Base-by-base conservation (phyloP, 2,329 filamentous ascomycete genomes). In the Didymosphaeria variabile region DNA sequence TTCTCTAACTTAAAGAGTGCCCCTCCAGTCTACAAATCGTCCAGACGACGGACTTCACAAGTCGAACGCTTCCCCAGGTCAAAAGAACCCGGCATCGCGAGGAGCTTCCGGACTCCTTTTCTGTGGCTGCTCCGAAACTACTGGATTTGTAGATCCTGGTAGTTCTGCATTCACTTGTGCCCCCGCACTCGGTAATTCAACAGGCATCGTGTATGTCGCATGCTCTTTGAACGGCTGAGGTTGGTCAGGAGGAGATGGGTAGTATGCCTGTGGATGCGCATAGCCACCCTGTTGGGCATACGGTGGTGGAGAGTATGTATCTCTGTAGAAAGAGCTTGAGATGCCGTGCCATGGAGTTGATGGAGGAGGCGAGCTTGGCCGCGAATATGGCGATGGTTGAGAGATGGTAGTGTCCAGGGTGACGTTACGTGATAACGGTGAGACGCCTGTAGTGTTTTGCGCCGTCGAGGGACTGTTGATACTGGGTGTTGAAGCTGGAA, bases 331-430 rank as follows among this genome's bases (percentile, higher is more conserved):
- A 31, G 40, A 45, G 19, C 45, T 54, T 13, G 51, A 54, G 3
- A 54, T 54, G 5, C 51, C 38, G 9, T 54, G 21, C 51, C 51
- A 46, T 9, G 55, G 50, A 38, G 26, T 52, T 1, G 54, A 56
- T 13, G 57, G 57, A n/a, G 61, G 57, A 15, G 60, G 58, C 13
- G 62, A 64, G 31, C 58, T 52, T 17, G 63, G 61, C 10, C 59
- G 59, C 17, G 66, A 65, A 40, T 62, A 67, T 17, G 61, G 45
- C 5, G 61, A 57, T 26, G 59, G 51, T 40, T 65, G 62, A 7
- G 40, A 42, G 23, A 63, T 34, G 1, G 64, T 57, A 1, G 64
- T 65, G 40, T 64, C 45, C 38, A 67, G 42, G 3, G 66, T 60
- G 49, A 23, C n/a, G n/a, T 19, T 61, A n/a, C 53, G 59, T 12